phyloP scores from a whole-genome alignment of 2,329 filamentous ascomycete genomes.

The Talaromyces atroroseus region DNA sequence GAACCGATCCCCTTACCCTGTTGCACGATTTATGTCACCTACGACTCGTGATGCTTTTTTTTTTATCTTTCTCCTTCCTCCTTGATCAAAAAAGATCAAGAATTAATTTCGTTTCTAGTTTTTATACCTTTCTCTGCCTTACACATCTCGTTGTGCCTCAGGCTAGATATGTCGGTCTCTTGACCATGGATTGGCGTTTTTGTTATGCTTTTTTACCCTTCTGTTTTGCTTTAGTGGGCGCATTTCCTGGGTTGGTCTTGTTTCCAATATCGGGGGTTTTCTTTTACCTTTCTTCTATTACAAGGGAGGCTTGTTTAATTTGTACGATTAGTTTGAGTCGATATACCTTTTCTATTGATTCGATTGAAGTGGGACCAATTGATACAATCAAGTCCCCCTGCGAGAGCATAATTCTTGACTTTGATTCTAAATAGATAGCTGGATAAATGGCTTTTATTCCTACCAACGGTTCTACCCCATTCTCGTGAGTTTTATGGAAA shows the following conservation, averaged over 20 bases:
- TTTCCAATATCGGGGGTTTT: background rate
- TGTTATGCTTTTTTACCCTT: background rate
- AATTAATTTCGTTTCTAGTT: background rate
- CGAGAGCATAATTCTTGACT: background rate
- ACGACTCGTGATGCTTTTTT: constrained; percentile 2
- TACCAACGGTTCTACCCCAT: no score
- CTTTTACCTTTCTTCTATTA: background rate
- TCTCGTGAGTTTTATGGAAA: no score
- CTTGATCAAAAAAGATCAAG: background rate
- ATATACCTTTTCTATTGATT: background rate
- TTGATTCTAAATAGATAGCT: no score
- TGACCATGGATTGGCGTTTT: constrained; percentile 6
- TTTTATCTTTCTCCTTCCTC: background rate
- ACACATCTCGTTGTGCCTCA: background rate
- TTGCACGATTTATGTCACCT: constrained; percentile 9
- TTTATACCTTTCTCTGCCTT: background rate
- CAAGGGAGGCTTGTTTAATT: background rate
- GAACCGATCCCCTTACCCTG: constrained; percentile 3
- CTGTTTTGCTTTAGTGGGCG: background rate
- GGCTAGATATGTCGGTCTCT: constrained; percentile 5
- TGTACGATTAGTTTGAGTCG: constrained; percentile 10
- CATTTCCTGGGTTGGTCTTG: constrained; percentile 1
- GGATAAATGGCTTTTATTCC: no score
- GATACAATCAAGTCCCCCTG: background rate
- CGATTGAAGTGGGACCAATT: background rate